phyloP scores from a whole-genome alignment of 495 filamentous ascomycete species.

The Bryoglossum gracile region DNA sequence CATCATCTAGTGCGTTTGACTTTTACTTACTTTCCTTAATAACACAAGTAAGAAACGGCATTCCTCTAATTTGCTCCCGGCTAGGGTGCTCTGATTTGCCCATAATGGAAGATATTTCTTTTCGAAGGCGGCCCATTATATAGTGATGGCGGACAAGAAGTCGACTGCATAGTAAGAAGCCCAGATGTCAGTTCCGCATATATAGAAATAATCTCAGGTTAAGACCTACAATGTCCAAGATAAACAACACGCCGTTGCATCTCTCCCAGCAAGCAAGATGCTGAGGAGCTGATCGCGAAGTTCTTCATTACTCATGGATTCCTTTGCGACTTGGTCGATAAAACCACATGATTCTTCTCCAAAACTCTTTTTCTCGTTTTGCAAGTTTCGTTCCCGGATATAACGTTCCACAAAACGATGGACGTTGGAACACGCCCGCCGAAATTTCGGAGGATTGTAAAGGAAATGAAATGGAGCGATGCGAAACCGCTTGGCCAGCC shows the following conservation, averaged over 20 bases:
- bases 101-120: too few relatives aligned
- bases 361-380: slow-evolving; percentile 13
- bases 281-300: slow-evolving; percentile 41
- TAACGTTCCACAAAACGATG: not conserved
- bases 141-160: too few relatives aligned
- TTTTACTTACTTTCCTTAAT: slow-evolving; percentile 28
- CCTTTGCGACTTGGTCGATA: slow-evolving; percentile 38
- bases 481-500: not conserved
- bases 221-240: too few relatives aligned
- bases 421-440: not conserved
- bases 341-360: slow-evolving; percentile 45
- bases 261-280: slow-evolving; percentile 44
- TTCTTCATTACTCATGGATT: slow-evolving; percentile 23
- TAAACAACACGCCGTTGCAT: slow-evolving; percentile 53
- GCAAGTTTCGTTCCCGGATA: not conserved
- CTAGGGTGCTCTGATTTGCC: slow-evolving; percentile 33
- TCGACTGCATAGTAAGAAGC: too few relatives aligned
- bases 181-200: too few relatives aligned
- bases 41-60: slow-evolving; percentile 29
- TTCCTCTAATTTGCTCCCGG: slow-evolving; percentile 28
- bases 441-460: not conserved
- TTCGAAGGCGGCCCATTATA: too few relatives aligned
- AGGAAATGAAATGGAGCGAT: not conserved
- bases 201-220: too few relatives aligned
- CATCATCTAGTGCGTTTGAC: not conserved